A percentile compares a stretch with the other conserved stretches of the same genome.
phyloP scores from a whole-genome alignment of 257 asterid genomes.

The Ilex asprella region DNA sequence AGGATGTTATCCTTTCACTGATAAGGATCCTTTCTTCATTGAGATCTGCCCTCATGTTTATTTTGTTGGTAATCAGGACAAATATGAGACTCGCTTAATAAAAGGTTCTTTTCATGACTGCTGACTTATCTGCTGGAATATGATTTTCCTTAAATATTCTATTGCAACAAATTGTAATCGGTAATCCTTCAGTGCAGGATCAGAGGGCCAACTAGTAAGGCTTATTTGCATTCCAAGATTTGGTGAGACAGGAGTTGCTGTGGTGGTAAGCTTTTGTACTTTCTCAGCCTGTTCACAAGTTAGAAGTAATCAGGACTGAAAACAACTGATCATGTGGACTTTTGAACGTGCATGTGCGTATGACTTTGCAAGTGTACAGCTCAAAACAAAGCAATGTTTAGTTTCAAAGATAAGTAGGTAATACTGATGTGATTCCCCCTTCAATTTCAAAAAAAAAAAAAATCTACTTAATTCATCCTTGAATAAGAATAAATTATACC shows the following conservation, averaged over 20 bases:
- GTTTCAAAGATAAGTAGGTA: no score
- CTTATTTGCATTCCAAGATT: slow-evolving; percentile 80
- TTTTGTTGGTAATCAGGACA: slow-evolving; percentile 85
- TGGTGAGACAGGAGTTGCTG: slow-evolving; percentile 78
- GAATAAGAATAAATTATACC: no score
- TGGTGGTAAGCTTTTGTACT: slow-evolving; percentile 54
- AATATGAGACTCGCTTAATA: slow-evolving; percentile 51
- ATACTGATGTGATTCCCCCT: no score
- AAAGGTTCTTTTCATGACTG: slow-evolving; percentile 43
- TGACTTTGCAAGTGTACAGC: no score
- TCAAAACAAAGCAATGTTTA: no score
- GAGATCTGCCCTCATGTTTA: slow-evolving; percentile 94
- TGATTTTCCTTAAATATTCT: slow-evolving; percentile 3
- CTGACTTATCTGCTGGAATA: slow-evolving; percentile 2
- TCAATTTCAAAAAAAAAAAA: no score
- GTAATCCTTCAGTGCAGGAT: slow-evolving; percentile 46
- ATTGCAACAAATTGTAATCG: slow-evolving; percentile 6
- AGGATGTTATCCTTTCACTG: slow-evolving; percentile 98
- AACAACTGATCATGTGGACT: no score
- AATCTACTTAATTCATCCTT: no score
- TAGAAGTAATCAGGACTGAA: no score
- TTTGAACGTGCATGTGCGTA: no score
- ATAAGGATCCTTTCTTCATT: slow-evolving; percentile 86
- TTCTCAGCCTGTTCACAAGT: not conserved
- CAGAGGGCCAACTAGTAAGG: slow-evolving; percentile 74